A percentile compares a stretch with the other conserved stretches of the same genome.
Evolutionary conservation across 768 basidiomycete genomes (phyloP).

Genomic region (Mycena floridula): DNA sequence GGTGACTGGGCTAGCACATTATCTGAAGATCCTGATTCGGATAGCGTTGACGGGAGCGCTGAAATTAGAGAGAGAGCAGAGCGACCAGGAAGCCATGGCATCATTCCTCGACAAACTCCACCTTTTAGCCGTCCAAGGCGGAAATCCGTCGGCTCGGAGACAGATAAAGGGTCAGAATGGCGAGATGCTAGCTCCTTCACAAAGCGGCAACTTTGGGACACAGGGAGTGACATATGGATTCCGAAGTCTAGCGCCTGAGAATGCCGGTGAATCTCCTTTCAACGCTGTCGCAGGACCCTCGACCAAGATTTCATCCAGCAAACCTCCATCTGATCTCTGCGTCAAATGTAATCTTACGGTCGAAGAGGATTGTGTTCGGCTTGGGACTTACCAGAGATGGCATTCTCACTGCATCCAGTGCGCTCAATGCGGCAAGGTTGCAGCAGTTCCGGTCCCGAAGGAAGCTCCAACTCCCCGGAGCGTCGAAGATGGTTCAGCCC

Average conservation of each 20-base stretch:
- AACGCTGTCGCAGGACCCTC: constrained; percentile 33
- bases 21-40: constrained; percentile 98
- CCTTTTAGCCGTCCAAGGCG: constrained; percentile 50
- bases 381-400: constrained; percentile 97
- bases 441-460: constrained; percentile 55
- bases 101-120: constrained; percentile 92
- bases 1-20: constrained; percentile 98
- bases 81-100: constrained; percentile 75
- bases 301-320: constrained; percentile 50
- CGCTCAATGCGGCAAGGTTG: constrained; percentile 67
- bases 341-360: constrained; percentile 85
- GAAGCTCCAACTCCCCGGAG: constrained; percentile 21
- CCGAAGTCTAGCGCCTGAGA: constrained; percentile 84
- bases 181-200: constrained; percentile 40
- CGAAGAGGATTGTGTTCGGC: constrained; percentile 93
- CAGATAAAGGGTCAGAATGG: constrained; percentile 73
- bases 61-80: constrained; percentile 90
- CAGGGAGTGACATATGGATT: constrained; percentile 90
- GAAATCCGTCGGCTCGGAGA: constrained; percentile 70
- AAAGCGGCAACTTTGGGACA: constrained; percentile 64
- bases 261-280: constrained; percentile 86
- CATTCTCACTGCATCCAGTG: constrained; percentile 94
- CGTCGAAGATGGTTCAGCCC: not conserved
- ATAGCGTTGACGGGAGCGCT: constrained; percentile 95
- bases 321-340: constrained; percentile 87